These are phyloP conservation scores for Sphagnum fallax DNA, from an alignment of 228 moss, liverwort and hornwort genomes.

Conservation along the genomic window DNA sequence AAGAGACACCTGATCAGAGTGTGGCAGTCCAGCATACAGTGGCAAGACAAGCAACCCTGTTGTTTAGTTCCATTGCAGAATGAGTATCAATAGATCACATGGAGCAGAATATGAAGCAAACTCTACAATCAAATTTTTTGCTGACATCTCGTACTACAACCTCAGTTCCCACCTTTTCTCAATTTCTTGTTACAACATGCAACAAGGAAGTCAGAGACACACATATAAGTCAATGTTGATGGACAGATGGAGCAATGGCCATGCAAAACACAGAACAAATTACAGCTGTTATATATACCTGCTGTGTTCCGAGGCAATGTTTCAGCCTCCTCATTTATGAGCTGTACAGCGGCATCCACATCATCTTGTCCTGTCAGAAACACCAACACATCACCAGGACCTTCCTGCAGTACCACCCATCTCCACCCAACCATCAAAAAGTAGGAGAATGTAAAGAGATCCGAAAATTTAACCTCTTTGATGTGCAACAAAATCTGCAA, in stretches of 20 bases:
- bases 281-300: slow-evolving; percentile 10
- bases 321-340: slow-evolving; percentile 68
- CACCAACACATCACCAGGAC: slow-evolving; percentile 75
- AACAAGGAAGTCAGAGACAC: too few species aligned
- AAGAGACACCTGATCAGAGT: slow-evolving; percentile 52
- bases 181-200: too few species aligned
- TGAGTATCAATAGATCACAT: not conserved
- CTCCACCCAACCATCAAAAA: not conserved
- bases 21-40: slow-evolving; percentile 83
- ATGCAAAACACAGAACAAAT: too few species aligned
- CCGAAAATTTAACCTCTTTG: not conserved
- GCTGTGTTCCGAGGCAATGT: slow-evolving; percentile 35
- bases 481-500: too few species aligned
- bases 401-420: slow-evolving; percentile 29
- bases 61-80: not conserved
- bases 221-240: too few species aligned
- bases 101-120: too few species aligned
- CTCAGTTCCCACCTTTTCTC: too few species aligned
- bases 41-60: slow-evolving; percentile 66
- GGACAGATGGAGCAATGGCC: too few species aligned
- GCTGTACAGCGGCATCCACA: slow-evolving; percentile 69
- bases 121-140: too few species aligned
- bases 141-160: too few species aligned
- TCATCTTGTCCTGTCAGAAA: slow-evolving; percentile 96
- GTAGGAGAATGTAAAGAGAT: not conserved